Base-by-base conservation (phyloP, 345 rosid genomes). In the Cardamine resedifolia region DNA sequence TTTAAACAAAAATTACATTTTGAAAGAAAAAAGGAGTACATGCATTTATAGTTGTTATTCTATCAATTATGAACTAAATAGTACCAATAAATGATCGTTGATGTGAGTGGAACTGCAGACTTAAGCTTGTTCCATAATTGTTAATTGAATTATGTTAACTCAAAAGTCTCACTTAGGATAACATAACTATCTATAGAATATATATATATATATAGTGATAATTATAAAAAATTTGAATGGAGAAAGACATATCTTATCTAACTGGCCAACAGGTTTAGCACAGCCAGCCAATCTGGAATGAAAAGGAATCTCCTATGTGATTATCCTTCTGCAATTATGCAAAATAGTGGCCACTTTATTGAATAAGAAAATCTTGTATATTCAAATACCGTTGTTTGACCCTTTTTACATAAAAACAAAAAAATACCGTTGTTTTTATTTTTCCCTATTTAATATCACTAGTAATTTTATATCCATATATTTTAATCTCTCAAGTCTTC, bases 251-350 rank as follows among this genome's bases (percentile, higher is more conserved):
- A 58, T 49, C 53, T 58, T 66, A 74, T 67, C 68, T 43, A 59
- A 21, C 0, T 11, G 2, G 41, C 47, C 60, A 50, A 38, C 20
- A 56, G 7, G 43, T 47, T 57, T 47, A 66, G 51, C 66, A 36
- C 19, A 65, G 58, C 71, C 62, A 64, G 23, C 70, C 58, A 34
- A n/a, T 64, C 6, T 43, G 7, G 41, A 73, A 64, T 57, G 58
- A 56, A 12, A 33, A 65, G 2, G 4, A 34, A 15, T 18, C n/a
- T 12, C 58, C 52, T 47, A 34, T 38, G 58, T 56, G 28, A 64
- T 28, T 73, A 64, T 44, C 64, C 8, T 33, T 62, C 53, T 39
- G 43, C 44, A 60, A 51, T 51, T 51, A 51, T 39, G 24, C 60
- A 36, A 24, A 71, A 12, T 23, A 45, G 57, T 31, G 31, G 15